Evolutionary conservation across 2,329 filamentous ascomycete species (phyloP), one percentile per base, ranked within the genome.

Genomic region (Sclerotinia subarctica): DNA sequence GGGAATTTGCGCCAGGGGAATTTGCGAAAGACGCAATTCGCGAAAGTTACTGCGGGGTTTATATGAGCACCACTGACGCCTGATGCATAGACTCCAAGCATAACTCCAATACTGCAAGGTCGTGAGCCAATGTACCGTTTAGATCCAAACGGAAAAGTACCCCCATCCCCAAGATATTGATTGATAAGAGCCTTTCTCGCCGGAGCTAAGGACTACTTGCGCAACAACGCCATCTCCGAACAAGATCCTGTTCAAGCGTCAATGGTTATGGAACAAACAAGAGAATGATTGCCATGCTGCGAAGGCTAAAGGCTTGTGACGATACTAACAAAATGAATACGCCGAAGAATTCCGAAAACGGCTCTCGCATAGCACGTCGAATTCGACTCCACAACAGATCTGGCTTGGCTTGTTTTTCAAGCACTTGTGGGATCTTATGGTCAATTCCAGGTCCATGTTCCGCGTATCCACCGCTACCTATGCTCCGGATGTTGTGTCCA

Each of bases 201-300:
- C 71, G 3, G 60, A 58, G 49, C 69, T 71, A 11, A 92, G 82
- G 0, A 87, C 80, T 1, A 91, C 89, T 77, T 92, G 90, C 5
- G 89, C 89, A 35, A 92, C 87, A 60, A 87, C 70, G 44, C 88
- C 89, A 70, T 91, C 86, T 10, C 90, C 90, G 73, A 92, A 92
- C 53, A 92, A 79, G 70, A 68, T 64, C 19, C 59, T 63, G 7
- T 10, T 24, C 6, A 4, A 51, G 13, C 19, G 46, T 63, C 5
- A 63, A 15, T 38, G 15, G 7, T 7, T 44, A 42, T 38, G 7
- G 4, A 5, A 21, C 5, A 15, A 26, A 11, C 4, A 63, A 63
- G 6, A 49, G 24, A 21, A 19, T 4, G 21, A 5, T 13, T 51
- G 2, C 4, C n/a, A 38, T 26, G 2, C 1, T 2, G 7, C 6